phyloP scores from a whole-genome alignment of 1,284 basidiomycete genomes.

The Malassezia slooffiae region DNA sequence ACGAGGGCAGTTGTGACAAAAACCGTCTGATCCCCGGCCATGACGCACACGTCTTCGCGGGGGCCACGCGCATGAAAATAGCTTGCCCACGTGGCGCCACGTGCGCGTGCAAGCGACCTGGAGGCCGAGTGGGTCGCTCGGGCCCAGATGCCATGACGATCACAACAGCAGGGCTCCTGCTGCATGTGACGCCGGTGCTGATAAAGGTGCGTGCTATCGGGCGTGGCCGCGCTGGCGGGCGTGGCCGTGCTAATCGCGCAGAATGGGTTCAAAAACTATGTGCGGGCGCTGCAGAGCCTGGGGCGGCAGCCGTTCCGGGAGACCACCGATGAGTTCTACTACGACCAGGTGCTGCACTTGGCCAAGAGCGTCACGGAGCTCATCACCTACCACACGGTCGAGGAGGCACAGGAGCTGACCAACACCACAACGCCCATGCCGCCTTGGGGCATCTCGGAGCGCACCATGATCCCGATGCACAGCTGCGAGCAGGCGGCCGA shows the following conservation, averaged over 20 bases:
- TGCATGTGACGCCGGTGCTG: conserved; percentile 36
- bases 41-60: too few relatives aligned
- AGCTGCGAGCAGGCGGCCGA: conserved; percentile 69
- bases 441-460: conserved; percentile 72
- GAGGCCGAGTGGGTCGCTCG: not conserved
- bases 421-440: conserved; percentile 73
- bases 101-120: not conserved
- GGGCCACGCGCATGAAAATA: too few relatives aligned
- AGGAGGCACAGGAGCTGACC: conserved; percentile 49
- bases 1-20: conserved; percentile 24
- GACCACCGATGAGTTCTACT: conserved; percentile 19
- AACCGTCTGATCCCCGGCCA: conserved; percentile 18
- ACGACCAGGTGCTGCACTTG: conserved; percentile 20
- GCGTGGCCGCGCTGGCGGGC: not conserved
- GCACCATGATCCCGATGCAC: conserved; percentile 56
- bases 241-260: not conserved
- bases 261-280: conserved; percentile 12
- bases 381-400: conserved; percentile 41
- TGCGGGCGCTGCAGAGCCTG: conserved; percentile 3
- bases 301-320: conserved; percentile 2
- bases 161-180: conserved; percentile 28
- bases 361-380: conserved; percentile 27
- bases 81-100: conserved; percentile 3
- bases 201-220: conserved; percentile 19
- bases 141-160: conserved; percentile 25